Evolutionary conservation across 352 stramenopile genomes (phyloP).

Genomic region (Phytophthora pini): DNA sequence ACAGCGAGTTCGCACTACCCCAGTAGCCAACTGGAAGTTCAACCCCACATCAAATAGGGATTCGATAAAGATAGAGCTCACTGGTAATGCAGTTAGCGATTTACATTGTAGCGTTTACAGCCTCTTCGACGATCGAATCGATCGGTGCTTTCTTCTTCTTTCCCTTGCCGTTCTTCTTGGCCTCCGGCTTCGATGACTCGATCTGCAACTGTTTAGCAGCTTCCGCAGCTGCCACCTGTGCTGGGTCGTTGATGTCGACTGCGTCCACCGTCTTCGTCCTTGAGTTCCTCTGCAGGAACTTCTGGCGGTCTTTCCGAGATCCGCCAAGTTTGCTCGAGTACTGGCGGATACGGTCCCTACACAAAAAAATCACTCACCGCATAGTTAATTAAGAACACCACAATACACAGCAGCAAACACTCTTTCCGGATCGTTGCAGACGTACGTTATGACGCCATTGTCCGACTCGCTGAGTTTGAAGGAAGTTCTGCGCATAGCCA

Average conservation of each 20-base stretch:
- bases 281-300: conserved; percentile 65
- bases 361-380: conserved; percentile 1
- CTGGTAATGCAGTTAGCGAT: conserved; percentile 11
- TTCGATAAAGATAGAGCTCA: conserved; percentile 13
- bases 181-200: conserved; percentile 18
- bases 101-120: conserved; percentile 65
- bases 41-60: conserved; percentile 12
- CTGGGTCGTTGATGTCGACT: conserved; percentile 45
- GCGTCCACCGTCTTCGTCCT: conserved; percentile 27
- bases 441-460: conserved; percentile 77
- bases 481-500: conserved; percentile 69
- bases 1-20: conserved; percentile 35
- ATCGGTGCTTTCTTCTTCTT: conserved; percentile 39
- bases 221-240: conserved; percentile 22
- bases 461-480: conserved; percentile 72
- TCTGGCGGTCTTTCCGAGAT: conserved; percentile 66
- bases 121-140: conserved; percentile 57
- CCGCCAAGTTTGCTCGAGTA: conserved; percentile 81
- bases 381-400: conserved; percentile 1
- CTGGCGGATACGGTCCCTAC: conserved; percentile 71
- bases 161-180: conserved; percentile 18
- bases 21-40: conserved; percentile 2
- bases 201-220: conserved; percentile 10
- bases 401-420: neutral
- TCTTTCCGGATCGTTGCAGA: conserved; percentile 2